Evolutionary conservation across 305 asterid genomes (phyloP).

Genomic region (Solanum chacoense): DNA sequence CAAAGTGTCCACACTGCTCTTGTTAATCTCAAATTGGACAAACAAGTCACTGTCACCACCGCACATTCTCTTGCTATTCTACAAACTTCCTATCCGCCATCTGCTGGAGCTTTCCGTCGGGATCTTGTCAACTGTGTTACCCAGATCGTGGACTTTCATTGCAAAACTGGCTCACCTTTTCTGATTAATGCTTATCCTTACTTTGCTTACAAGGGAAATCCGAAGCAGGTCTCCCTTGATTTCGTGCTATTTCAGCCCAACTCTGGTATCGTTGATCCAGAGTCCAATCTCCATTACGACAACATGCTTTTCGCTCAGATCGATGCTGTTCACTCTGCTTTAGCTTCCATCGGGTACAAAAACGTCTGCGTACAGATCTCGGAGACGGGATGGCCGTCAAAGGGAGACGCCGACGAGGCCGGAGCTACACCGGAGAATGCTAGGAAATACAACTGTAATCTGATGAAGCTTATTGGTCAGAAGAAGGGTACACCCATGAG

Average conservation of each 20-base stretch:
- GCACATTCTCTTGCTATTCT: slow-evolving; percentile 65
- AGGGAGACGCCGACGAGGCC: slow-evolving; percentile 63
- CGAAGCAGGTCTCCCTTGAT: slow-evolving; percentile 52
- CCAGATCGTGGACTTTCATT: slow-evolving; percentile 49
- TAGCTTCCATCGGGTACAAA: slow-evolving; percentile 52
- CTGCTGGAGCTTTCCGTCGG: slow-evolving; percentile 44
- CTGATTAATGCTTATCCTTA: slow-evolving; percentile 66
- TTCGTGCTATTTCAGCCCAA: slow-evolving; percentile 50
- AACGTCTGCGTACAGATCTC: slow-evolving; percentile 62
- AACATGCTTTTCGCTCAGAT: slow-evolving; percentile 72
- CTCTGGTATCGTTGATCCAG: slow-evolving; percentile 34
- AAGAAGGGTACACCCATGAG: slow-evolving; percentile 72
- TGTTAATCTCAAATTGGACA: slow-evolving; percentile 38
- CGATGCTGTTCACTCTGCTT: slow-evolving; percentile 63
- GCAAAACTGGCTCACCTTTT: slow-evolving; percentile 52
- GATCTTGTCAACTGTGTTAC: slow-evolving; percentile 34
- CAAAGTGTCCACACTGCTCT: slow-evolving; percentile 56
- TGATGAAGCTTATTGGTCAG: slow-evolving; percentile 36
- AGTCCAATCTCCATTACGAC: slow-evolving; percentile 41
- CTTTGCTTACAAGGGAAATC: slow-evolving; percentile 57
- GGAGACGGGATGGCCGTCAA: slow-evolving; percentile 92
- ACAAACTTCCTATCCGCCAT: slow-evolving; percentile 66
- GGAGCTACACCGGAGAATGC: slow-evolving; percentile 81
- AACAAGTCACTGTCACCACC: slow-evolving; percentile 64
- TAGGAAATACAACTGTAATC: slow-evolving; percentile 50